phyloP scores from a whole-genome alignment of 148 eudicot genomes.

The Rhododendron kiyosumense region DNA sequence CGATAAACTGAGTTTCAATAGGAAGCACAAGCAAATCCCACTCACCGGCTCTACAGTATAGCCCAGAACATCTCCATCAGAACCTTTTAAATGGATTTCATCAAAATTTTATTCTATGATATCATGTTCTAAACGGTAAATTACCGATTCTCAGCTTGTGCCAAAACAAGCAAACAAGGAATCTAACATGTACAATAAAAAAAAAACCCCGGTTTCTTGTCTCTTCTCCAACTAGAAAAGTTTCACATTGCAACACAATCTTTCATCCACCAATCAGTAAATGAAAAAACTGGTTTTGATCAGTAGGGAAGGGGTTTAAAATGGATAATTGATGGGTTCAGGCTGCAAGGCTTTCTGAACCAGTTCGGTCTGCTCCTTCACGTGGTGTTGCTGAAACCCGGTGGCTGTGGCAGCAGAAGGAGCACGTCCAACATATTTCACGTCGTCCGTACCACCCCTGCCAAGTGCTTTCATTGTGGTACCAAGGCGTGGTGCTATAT shows the following conservation, averaged over 20 bases:
- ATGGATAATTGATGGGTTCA: conserved; percentile 38
- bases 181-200: neutral
- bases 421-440: conserved; percentile 63
- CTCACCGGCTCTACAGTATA: neutral
- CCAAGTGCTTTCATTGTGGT: conserved; percentile 64
- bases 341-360: conserved; percentile 59
- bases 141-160: neutral
- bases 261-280: neutral
- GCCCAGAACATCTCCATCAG: neutral
- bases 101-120: neutral
- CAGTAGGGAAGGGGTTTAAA: neutral
- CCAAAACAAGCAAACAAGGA: neutral
- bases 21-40: neutral
- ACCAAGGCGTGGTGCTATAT: conserved; percentile 59
- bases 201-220: neutral
- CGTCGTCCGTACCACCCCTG: conserved; percentile 51
- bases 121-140: neutral
- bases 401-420: conserved; percentile 43
- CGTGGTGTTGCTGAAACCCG: conserved; percentile 56
- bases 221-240: neutral
- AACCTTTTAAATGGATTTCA: neutral
- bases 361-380: conserved; percentile 58
- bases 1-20: neutral
- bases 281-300: neutral
- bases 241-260: neutral